A percentile compares a stretch with the other conserved stretches of the same genome.
These are phyloP conservation scores for Epichloe baconii DNA, from an alignment of 2,329 filamentous ascomycete genomes.

Conservation along the genomic window DNA sequence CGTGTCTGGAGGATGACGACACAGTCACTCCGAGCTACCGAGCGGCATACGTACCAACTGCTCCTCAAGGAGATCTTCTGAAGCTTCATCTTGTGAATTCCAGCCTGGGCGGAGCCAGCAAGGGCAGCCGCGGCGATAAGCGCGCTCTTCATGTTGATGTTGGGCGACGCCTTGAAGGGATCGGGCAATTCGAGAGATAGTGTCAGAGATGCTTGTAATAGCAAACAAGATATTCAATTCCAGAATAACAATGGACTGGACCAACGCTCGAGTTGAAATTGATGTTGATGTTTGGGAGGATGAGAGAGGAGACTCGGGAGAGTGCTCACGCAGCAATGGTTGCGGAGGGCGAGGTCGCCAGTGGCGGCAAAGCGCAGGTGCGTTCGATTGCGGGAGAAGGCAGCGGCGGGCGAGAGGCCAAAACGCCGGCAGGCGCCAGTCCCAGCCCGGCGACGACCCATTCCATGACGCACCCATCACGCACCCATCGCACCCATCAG, in stretches of 20 bases:
- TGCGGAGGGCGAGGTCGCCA: neutral
- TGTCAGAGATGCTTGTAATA: neutral
- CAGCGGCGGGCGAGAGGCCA: neutral
- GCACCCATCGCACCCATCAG: neutral
- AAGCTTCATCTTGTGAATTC: slow-evolving; percentile 91
- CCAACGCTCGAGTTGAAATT: neutral
- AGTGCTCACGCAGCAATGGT: neutral
- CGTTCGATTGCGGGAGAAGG: too few species aligned
- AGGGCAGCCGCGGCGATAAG: slow-evolving; percentile 68
- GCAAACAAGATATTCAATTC: neutral
- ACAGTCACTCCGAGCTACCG: neutral
- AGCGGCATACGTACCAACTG: slow-evolving; percentile 59
- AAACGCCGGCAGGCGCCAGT: too few species aligned
- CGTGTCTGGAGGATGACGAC: slow-evolving; percentile 1
- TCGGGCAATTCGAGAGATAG: too few species aligned
- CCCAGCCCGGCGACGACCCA: neutral
- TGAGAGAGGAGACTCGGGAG: neutral
- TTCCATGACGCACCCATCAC: too few species aligned
- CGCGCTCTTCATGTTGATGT: slow-evolving; percentile 81
- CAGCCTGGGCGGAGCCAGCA: slow-evolving; percentile 71
- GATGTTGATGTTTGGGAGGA: neutral
- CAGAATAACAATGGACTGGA: neutral
- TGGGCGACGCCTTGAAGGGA: slow-evolving; percentile 21
- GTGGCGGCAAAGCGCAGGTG: neutral
- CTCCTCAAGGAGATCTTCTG: slow-evolving; percentile 90